These are phyloP conservation scores for Juglanconis sp. DNA, from an alignment of 2,329 filamentous ascomycete genomes.

Conservation along the genomic window DNA sequence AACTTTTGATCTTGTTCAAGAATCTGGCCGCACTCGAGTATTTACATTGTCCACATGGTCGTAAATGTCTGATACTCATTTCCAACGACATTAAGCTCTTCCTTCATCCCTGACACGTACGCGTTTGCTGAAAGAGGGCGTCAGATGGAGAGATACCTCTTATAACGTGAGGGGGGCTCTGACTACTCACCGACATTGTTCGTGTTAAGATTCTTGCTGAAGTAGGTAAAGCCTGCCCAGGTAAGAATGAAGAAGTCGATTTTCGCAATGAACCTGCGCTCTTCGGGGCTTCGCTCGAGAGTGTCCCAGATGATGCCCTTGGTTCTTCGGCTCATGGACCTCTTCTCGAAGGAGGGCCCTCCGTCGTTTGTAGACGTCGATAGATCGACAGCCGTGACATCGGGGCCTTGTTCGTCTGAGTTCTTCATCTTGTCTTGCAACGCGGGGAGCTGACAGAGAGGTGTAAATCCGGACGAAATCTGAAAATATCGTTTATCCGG, in stretches of 20 bases:
- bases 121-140: constrained; percentile 5
- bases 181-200: constrained; percentile 17
- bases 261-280: constrained; percentile 20
- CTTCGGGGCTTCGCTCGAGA: constrained; percentile 12
- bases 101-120: constrained; percentile 21
- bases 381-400: not conserved
- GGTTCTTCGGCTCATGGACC: constrained; percentile 19
- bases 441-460: not conserved
- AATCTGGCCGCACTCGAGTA: rapidly evolving
- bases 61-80: constrained; percentile 21
- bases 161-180: too few species aligned
- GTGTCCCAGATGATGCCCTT: constrained; percentile 21
- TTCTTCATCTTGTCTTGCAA: not conserved
- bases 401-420: not conserved
- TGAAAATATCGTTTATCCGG: not conserved
- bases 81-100: constrained; percentile 20
- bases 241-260: constrained; percentile 20
- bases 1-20: not conserved
- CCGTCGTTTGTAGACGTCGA: not conserved
- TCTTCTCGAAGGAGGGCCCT: constrained; percentile 3
- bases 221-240: constrained; percentile 27
- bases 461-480: not conserved
- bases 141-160: not conserved
- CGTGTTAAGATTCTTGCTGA: constrained; percentile 24
- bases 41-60: constrained; percentile 20